These are phyloP conservation scores for Seminavis robusta DNA, from an alignment of 108 stramenopile genomes.

Conservation along the genomic window DNA sequence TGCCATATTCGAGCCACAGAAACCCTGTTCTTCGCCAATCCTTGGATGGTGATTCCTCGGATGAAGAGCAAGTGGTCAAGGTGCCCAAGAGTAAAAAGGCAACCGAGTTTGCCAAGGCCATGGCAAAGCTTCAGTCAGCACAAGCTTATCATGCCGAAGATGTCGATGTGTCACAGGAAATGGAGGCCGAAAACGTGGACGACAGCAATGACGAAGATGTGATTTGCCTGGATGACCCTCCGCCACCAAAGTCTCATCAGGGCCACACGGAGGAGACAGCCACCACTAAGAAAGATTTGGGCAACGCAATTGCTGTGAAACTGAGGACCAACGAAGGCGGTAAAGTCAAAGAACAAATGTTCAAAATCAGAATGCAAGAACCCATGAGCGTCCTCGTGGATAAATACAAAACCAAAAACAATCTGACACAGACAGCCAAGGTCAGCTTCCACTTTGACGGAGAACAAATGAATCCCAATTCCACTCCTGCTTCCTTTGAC, in stretches of 20 bases:
- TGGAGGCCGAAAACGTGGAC: neutral
- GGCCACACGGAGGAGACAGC: neutral
- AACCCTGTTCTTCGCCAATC: neutral
- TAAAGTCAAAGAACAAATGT: too few species aligned
- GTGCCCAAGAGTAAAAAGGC: constrained; percentile 9
- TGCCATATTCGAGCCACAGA: neutral
- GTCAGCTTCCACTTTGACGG: constrained; percentile 1
- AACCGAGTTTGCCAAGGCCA: constrained; percentile 23
- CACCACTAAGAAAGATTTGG: neutral
- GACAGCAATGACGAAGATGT: neutral
- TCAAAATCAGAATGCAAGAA: too few species aligned
- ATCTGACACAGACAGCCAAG: neutral
- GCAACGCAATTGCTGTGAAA: neutral
- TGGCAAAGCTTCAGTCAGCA: constrained; percentile 22
- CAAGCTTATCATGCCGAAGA: constrained; percentile 63
- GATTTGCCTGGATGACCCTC: neutral
- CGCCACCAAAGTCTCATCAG: neutral
- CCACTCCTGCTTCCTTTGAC: constrained; percentile 41
- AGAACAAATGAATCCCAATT: neutral
- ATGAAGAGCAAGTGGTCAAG: constrained; percentile 1
- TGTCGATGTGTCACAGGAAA: constrained; percentile 18
- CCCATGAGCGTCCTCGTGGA: constrained; percentile 12
- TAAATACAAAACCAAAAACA: too few species aligned
- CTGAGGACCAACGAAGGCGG: constrained; percentile 7
- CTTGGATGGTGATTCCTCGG: constrained; percentile 2